These are phyloP conservation scores for Elsinoe fawcettii DNA, from an alignment of 2,329 filamentous ascomycete genomes.

Conservation along the genomic window DNA sequence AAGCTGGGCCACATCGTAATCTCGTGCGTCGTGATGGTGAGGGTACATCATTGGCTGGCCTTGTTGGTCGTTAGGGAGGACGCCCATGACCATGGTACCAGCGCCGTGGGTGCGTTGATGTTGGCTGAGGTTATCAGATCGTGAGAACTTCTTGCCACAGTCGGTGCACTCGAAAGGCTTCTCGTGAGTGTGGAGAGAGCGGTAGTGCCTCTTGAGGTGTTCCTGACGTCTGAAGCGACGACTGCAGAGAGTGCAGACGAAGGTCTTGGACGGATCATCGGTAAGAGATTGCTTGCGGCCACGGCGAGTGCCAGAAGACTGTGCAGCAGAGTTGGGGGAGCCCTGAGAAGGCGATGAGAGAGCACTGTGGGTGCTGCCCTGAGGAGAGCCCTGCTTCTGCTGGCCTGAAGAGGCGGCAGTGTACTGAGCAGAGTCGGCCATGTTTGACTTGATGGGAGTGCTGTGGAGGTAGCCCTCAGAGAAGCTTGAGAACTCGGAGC, in stretches of 20 bases:
- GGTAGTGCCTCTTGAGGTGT: conserved; percentile 96
- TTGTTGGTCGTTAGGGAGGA: conserved; percentile 45
- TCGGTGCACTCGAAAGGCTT: conserved; percentile 98
- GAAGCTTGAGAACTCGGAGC: conserved; percentile 19
- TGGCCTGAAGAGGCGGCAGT: conserved; percentile 40
- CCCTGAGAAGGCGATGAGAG: conserved; percentile 19
- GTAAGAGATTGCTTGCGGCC: conserved; percentile 98
- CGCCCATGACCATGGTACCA: conserved; percentile 82
- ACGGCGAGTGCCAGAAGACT: conserved; percentile 67
- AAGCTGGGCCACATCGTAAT: conserved; percentile 54
- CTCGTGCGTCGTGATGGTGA: conserved; percentile 29
- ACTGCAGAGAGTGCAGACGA: conserved; percentile 92
- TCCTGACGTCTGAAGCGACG: conserved; percentile 97
- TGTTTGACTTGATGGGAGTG: conserved; percentile 21
- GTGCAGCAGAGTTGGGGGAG: conserved; percentile 20
- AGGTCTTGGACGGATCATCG: conserved; percentile 96
- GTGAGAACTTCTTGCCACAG: conserved; percentile 98
- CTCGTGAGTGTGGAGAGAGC: conserved; percentile 94
- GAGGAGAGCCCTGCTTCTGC: conserved; percentile 32
- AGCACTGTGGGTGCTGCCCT: conserved; percentile 34
- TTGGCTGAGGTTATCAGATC: conserved; percentile 93
- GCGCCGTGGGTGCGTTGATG: conserved; percentile 89
- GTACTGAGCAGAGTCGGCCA: conserved; percentile 36
- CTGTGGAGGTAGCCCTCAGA: conserved; percentile 15
- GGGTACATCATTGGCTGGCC: conserved; percentile 26